Evolutionary conservation across 805 yeast species (phyloP).

Genomic region (Starmerella bombicola): DNA sequence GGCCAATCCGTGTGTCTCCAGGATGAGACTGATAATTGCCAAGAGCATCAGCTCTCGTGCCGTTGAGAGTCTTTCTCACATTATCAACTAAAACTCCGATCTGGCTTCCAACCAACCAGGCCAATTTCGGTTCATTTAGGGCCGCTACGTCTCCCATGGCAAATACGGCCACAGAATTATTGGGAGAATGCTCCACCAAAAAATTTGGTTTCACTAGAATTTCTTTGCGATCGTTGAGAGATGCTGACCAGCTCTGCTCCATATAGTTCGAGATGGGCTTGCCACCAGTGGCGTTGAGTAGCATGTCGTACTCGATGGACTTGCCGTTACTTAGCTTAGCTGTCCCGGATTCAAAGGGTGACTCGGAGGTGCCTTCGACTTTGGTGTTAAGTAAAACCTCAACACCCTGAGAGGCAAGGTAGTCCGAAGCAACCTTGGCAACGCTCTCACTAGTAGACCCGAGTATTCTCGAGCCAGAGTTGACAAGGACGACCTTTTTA

Average conservation of each 20-base stretch:
- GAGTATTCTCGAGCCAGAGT: constrained; percentile 1
- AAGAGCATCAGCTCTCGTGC: not conserved
- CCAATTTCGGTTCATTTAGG: constrained; percentile 9
- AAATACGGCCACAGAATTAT: not conserved
- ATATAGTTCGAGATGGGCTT: constrained; percentile 5
- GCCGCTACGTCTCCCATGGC: constrained; percentile 10
- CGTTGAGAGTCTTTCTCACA: not conserved
- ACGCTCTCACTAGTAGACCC: not conserved
- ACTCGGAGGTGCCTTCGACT: not conserved
- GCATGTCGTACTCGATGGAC: not conserved
- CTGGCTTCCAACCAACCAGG: constrained; percentile 6
- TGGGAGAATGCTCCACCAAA: not conserved
- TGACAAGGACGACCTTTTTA: constrained; percentile 4
- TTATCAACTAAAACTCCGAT: not conserved
- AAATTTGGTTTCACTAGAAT: not conserved
- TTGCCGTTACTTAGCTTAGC: not conserved
- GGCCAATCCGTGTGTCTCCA: constrained; percentile 7
- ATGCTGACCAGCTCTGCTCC: constrained; percentile 3
- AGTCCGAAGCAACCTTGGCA: not conserved
- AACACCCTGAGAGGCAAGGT: not conserved
- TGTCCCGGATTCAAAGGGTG: not conserved
- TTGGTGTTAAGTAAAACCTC: not conserved
- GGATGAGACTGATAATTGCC: constrained; percentile 1
- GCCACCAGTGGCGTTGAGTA: constrained; percentile 6
- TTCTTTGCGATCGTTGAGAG: constrained; percentile 4